A percentile compares a stretch with the other conserved stretches of the same genome.
These are phyloP conservation scores for Begonia loranthoides DNA, from an alignment of 306 rosid genomes.

Conservation along the genomic window DNA sequence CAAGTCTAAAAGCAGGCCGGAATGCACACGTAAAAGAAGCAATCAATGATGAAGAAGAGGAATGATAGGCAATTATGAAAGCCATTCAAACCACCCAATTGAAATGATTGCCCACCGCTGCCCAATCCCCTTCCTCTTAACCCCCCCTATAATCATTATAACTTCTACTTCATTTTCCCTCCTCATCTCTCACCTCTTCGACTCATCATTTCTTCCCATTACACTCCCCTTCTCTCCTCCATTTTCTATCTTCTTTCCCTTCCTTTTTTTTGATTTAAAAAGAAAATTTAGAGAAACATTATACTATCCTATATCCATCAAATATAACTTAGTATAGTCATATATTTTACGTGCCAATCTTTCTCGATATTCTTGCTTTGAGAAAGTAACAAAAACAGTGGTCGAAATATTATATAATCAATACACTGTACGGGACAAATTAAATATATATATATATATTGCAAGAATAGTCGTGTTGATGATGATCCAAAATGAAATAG, in stretches of 20 bases:
- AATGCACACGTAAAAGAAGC: not conserved
- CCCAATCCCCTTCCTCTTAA: conserved; percentile 27
- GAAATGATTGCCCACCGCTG: conserved; percentile 57
- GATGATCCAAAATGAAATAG: no score
- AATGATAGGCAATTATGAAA: not conserved
- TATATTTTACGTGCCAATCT: no score
- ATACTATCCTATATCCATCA: no score
- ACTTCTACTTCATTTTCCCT: not conserved
- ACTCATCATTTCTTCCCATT: conserved; percentile 24
- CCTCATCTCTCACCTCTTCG: conserved; percentile 19
- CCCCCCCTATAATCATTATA: conserved; percentile 48
- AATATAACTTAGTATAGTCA: no score
- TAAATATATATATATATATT: no score
- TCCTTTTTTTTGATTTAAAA: not conserved
- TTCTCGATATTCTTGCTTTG: no score
- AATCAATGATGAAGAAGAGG: not conserved
- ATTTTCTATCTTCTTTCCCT: conserved; percentile 5
- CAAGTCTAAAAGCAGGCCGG: no score
- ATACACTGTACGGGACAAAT: no score
- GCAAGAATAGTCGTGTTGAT: no score
- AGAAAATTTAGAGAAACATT: no score
- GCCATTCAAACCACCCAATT: not conserved
- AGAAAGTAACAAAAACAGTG: no score
- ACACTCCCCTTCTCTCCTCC: conserved; percentile 21
- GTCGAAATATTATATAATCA: no score